Evolutionary conservation across 2,329 filamentous ascomycete genomes (phyloP), one percentile per base, ranked within the genome.

Genomic region (Passalora sequoiae): DNA sequence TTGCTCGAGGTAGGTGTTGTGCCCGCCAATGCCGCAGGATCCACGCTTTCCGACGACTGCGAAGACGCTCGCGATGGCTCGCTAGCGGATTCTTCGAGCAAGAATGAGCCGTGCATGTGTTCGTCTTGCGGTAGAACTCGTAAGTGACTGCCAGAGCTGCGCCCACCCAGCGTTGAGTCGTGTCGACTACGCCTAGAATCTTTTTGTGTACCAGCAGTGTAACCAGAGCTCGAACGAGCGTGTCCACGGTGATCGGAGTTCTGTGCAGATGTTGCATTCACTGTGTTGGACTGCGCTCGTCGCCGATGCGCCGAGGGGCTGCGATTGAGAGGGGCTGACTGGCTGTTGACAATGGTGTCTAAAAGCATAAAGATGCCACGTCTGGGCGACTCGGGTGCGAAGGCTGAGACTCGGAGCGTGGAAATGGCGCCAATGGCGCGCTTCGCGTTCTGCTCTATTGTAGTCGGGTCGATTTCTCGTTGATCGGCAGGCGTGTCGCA

Each of bases 331-430:
- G 50, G 19, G 9, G 33, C 36, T 6, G 27, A 19, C 42, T 56
- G 38, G 13, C 20, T 77, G 37, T 76, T 68, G 53, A 92, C 77
- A 27, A 89, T 79, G 27, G 81, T 80, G 59, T 81, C 77, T 44
- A 95, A 68, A 52, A 95, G 83, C 17, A 82, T 75, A 38, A 83
- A 83, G 31, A 97, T 75, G 61, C 86, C 89, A 57, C 80, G 77
- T 60, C 84, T 82, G 54, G 86, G 81, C 50, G 78, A 83, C 56
- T 89, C 84, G 4, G 84, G 78, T 24, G 77, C 78, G 44, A 80
- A 78, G 31, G 77, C 70, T 4, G 87, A 87, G 20, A 85, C 83
- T 61, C 85, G 83, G 61, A 88, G 84, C 41, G 83, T 80, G 49
- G 80, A 78, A 49, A 91, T 59, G 29, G 66, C 75, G 55, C 80